phyloP scores from a whole-genome alignment of 257 asterid species.

The Fraxinus americana region DNA sequence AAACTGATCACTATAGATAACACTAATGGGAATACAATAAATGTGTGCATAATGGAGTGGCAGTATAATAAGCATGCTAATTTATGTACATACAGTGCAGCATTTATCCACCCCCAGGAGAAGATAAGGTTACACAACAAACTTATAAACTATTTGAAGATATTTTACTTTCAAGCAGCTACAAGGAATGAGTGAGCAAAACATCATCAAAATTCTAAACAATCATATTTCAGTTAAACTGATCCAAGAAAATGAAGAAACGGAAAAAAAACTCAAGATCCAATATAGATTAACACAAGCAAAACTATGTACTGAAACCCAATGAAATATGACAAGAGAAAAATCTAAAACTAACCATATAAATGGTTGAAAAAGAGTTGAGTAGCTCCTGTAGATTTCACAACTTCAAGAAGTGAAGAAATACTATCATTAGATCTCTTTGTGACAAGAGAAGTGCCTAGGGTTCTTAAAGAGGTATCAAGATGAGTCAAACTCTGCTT shows the following conservation, averaged over 20 bases:
- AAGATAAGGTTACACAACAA: background rate
- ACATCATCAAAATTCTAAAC: background rate
- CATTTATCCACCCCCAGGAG: background rate
- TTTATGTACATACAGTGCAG: background rate
- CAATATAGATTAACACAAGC: background rate
- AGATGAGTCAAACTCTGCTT: constrained; percentile 83
- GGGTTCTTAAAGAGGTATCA: constrained; percentile 72
- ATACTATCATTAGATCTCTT: constrained; percentile 86
- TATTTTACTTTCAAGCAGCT: constrained; percentile 4
- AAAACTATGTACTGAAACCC: background rate
- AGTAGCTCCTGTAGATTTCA: constrained; percentile 76
- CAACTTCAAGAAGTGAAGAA: constrained; percentile 72
- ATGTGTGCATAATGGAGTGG: background rate
- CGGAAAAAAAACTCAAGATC: background rate
- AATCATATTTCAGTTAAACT: background rate
- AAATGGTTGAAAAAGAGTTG: constrained; percentile 90
- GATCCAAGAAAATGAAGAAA: background rate
- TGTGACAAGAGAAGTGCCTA: constrained; percentile 80
- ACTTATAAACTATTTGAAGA: background rate
- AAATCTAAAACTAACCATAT: constrained; percentile 58
- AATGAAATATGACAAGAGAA: background rate
- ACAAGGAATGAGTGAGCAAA: background rate
- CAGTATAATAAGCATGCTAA: background rate
- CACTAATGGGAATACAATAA: constrained; percentile 1
- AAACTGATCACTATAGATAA: background rate